These are phyloP conservation scores for Kwoniella mangroviensis DNA, from an alignment of 768 basidiomycete species.

Conservation along the genomic window DNA sequence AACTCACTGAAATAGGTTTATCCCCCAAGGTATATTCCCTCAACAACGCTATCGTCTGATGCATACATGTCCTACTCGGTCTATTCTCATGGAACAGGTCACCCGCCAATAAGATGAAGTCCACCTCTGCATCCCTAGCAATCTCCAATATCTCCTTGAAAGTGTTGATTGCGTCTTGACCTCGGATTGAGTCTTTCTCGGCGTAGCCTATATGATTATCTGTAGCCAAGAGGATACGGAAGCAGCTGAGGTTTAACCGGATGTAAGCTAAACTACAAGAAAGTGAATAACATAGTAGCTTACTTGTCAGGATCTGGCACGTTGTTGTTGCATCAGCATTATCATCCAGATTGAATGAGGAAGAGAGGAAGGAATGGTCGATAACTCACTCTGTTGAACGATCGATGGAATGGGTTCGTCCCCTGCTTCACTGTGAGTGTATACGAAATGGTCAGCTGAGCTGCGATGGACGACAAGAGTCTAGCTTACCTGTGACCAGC, in stretches of 20 bases:
- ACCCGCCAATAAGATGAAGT: slow-evolving; percentile 91
- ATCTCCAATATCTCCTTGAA: slow-evolving; percentile 92
- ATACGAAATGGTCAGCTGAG: not conserved
- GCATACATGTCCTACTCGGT: slow-evolving; percentile 85
- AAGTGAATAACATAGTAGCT: slow-evolving; percentile 9
- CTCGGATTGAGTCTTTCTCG: slow-evolving; percentile 91
- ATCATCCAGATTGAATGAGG: not conserved
- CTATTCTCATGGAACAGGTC: slow-evolving; percentile 98
- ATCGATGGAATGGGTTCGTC: slow-evolving; percentile 42
- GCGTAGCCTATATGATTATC: slow-evolving; percentile 96
- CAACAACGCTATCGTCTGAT: slow-evolving; percentile 83
- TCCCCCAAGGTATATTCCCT: slow-evolving; percentile 89
- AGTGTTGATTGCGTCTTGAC: slow-evolving; percentile 92
- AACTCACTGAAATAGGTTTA: slow-evolving; percentile 69
- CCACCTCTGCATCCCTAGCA: slow-evolving; percentile 79
- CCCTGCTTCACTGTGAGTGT: slow-evolving; percentile 7
- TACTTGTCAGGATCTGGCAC: slow-evolving; percentile 48
- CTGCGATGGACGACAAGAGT: not conserved
- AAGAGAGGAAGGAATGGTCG: not conserved
- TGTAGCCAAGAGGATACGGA: slow-evolving; percentile 80
- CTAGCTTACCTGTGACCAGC: slow-evolving; percentile 20
- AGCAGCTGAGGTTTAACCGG: too few relatives aligned
- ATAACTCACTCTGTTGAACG: slow-evolving; percentile 36
- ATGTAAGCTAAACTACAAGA: not conserved
- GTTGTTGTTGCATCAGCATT: not conserved